phyloP scores from a whole-genome alignment of 1,139 yeast genomes.

The Sugiyamaella japonica region DNA sequence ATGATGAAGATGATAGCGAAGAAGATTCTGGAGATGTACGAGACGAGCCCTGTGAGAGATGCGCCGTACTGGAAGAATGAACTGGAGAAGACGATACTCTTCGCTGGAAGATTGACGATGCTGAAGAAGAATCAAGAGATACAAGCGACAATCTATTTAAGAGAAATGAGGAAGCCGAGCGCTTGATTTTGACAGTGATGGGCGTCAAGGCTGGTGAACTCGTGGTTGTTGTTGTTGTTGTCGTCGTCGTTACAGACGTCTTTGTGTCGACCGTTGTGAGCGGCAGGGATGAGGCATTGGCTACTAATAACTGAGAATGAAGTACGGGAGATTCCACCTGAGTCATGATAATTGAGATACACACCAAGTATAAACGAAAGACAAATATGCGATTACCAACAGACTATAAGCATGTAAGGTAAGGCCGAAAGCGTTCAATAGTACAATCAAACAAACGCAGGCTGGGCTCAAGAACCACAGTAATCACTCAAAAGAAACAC shows the following conservation, averaged over 20 bases:
- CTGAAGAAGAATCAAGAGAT: conserved; percentile 2
- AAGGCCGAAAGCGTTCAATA: too few relatives aligned
- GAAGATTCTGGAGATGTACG: conserved; percentile 9
- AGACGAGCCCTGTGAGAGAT: neutral
- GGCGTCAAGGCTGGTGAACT: too few relatives aligned
- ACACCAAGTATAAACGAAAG: neutral
- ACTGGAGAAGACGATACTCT: conserved; percentile 9
- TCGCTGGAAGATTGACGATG: conserved; percentile 7
- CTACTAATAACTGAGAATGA: conserved; percentile 6
- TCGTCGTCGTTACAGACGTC: too few relatives aligned
- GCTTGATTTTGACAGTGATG: conserved; percentile 3
- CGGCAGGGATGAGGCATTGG: conserved; percentile 9
- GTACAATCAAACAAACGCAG: too few relatives aligned
- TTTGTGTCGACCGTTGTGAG: neutral
- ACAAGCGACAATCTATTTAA: conserved; percentile 10
- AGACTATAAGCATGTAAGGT: neutral
- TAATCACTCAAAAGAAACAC: too few relatives aligned
- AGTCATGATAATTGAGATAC: neutral
- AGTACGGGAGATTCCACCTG: conserved; percentile 1
- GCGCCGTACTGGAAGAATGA: neutral
- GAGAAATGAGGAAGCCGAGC: conserved; percentile 5
- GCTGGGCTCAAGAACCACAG: too few relatives aligned
- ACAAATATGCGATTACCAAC: too few relatives aligned
- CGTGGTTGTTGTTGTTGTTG: conserved; percentile 2
- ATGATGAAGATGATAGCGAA: conserved; percentile 14